Evolutionary conservation across 208 protist genomes (phyloP), one percentile per base, ranked within the genome.

Genomic region (Strigomonas culicis): DNA sequence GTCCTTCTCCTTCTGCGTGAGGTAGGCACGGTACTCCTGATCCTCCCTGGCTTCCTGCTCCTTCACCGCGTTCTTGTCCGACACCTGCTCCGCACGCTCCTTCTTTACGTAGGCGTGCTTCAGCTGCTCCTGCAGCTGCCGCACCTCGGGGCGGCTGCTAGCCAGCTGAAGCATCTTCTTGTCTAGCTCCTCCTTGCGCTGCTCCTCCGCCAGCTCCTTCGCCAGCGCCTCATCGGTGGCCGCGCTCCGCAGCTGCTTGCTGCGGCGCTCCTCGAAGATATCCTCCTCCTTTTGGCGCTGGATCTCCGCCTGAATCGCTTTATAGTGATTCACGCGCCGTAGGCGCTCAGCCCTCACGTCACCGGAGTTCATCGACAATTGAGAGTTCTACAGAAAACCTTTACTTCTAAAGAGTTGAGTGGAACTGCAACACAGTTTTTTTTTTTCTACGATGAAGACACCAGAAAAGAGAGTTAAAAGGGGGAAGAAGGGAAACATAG

Each of bases 111-210:
- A 78, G 22, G 91, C 91, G 58, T 90, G 74, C 58, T 85, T 86
- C 36, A 97, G 70, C 67, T 74, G 66, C 43, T 73, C 49, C 66
- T 93, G 79, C 41, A 97, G 65, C 30, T 88, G 72, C n/a, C 87
- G 85, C 44, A 97, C 75, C 66, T 92, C 82, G 0, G 88, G 88
- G 51, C 79, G 84, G n/a, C 85, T 68, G 21, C 84, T 74, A 13
- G 82, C 88, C 2, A 93, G 75, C 72, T 94, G 91, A 22, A 94
- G 70, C 86, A 93, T 97, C 72, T 97, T 97, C n/a, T 70, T 74
- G 52, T 95, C 86, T 57, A 81, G 75, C 25, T 90, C 8, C 46
- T 93, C 82, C 4, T 75, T 70, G 6, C 78, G 64, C 68, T 97
- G 86, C 70, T 88, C 66, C 63, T 95, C 79, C 11, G 82, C 78